These are phyloP conservation scores for Trypanosoma vivax DNA, from an alignment of 208 protist genomes.

Conservation along the genomic window DNA sequence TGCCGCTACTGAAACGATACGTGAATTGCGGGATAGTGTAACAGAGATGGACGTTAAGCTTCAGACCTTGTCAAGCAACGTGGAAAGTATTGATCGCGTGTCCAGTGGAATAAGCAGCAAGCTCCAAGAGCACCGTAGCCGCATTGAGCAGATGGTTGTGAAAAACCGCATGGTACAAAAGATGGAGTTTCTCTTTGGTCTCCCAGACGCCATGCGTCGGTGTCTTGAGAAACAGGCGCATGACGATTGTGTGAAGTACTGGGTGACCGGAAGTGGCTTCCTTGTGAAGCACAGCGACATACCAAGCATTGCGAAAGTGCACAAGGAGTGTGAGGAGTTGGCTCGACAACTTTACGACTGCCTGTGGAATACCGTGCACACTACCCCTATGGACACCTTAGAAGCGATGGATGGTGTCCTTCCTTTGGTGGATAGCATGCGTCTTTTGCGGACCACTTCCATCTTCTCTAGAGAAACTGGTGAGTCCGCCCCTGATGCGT, in stretches of 20 bases:
- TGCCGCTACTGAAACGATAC: conserved; percentile 96
- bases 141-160: conserved; percentile 67
- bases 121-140: conserved; percentile 53
- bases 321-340: conserved; percentile 38
- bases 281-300: conserved; percentile 54
- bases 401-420: conserved; percentile 74
- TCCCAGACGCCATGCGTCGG: conserved; percentile 57
- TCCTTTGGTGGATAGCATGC: conserved; percentile 63
- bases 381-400: conserved; percentile 62
- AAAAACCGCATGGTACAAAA: conserved; percentile 73
- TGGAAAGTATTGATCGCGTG: conserved; percentile 63
- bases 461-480: conserved; percentile 21
- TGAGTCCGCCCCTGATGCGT: background rate
- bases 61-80: conserved; percentile 62
- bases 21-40: conserved; percentile 87
- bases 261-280: conserved; percentile 73
- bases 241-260: conserved; percentile 60
- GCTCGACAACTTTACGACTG: conserved; percentile 54
- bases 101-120: conserved; percentile 48
- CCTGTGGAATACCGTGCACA: conserved; percentile 59
- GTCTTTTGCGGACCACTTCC: conserved; percentile 75
- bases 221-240: conserved; percentile 55
- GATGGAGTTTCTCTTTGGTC: conserved; percentile 72
- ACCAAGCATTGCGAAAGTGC: conserved; percentile 52
- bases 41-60: conserved; percentile 86